Conservation (phyloP, 176 grass and related monocot genomes). For the Avena sativa region DNA sequence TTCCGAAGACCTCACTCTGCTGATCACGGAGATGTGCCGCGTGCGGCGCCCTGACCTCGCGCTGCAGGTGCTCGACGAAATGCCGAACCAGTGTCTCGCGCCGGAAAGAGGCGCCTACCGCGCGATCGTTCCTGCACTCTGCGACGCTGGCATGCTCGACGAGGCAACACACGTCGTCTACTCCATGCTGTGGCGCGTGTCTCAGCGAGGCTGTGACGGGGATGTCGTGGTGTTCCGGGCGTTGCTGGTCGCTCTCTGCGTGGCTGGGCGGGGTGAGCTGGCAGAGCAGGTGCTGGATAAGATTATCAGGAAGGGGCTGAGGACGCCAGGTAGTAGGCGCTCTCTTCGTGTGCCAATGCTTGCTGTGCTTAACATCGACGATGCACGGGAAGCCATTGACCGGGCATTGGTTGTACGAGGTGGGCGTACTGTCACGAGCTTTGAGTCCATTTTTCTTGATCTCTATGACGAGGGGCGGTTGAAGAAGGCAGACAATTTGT, state of each 20-base stretch:
- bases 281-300: slow-evolving; percentile 71
- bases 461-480: slow-evolving; percentile 63
- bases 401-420: slow-evolving; percentile 53
- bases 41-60: slow-evolving; percentile 52
- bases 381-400: slow-evolving; percentile 68
- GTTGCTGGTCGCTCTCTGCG: slow-evolving; percentile 69
- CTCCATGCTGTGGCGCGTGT: slow-evolving; percentile 77
- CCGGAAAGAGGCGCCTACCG: slow-evolving; percentile 64
- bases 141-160: slow-evolving; percentile 68
- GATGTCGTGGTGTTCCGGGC: slow-evolving; percentile 67
- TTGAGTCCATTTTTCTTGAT: slow-evolving; percentile 56
- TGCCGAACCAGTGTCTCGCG: slow-evolving; percentile 53
- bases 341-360: slow-evolving; percentile 72
- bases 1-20: slow-evolving; percentile 57
- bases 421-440: slow-evolving; percentile 57
- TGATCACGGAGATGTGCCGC: slow-evolving; percentile 48
- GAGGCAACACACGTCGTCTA: slow-evolving; percentile 78
- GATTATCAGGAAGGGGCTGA: slow-evolving; percentile 75
- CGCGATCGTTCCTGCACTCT: slow-evolving; percentile 60
- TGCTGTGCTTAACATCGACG: slow-evolving; percentile 53
- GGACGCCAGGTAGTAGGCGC: slow-evolving; percentile 50
- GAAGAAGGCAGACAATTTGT: slow-evolving; percentile 63
- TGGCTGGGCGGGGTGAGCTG: slow-evolving; percentile 48
- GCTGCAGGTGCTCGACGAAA: slow-evolving; percentile 68
- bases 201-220: slow-evolving; percentile 60